phyloP scores from a whole-genome alignment of 306 rosid species.

The Amphicarpaea edgeworthii region DNA sequence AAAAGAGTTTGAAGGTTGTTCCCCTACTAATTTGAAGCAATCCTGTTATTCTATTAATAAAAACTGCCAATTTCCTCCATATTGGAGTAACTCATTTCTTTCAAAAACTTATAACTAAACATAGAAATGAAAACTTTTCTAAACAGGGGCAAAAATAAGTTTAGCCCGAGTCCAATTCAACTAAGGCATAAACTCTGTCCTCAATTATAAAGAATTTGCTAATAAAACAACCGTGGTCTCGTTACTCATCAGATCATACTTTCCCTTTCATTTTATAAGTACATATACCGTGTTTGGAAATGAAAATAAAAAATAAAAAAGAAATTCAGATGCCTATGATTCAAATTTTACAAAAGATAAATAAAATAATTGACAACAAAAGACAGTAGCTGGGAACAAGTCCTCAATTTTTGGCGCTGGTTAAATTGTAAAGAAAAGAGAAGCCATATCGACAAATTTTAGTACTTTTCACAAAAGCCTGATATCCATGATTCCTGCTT shows the following conservation, averaged over 20 bases:
- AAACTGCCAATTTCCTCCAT: background rate
- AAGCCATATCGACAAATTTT: conserved; percentile 55
- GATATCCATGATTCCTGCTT: conserved; percentile 53
- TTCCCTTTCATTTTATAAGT: conserved; percentile 19
- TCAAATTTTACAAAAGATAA: conserved; percentile 47
- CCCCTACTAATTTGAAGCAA: background rate
- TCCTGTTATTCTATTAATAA: background rate
- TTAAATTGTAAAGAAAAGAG: conserved; percentile 44
- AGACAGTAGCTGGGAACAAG: conserved; percentile 43
- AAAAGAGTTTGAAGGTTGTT: too few species aligned
- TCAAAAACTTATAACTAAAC: background rate
- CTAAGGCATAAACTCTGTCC: background rate
- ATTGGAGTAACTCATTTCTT: background rate
- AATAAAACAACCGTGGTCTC: background rate
- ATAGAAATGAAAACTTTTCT: background rate
- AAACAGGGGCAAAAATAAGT: background rate
- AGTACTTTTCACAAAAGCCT: conserved; percentile 46
- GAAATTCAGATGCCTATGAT: conserved; percentile 27
- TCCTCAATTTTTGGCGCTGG: conserved; percentile 37
- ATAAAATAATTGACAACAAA: conserved; percentile 15
- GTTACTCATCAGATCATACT: conserved; percentile 1
- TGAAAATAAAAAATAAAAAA: background rate
- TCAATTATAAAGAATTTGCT: background rate
- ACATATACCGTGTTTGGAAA: conserved; percentile 18
- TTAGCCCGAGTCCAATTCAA: background rate